phyloP scores from a whole-genome alignment of 371 early-diverging fungal genomes.

The Syncephalastrum racemosum region DNA sequence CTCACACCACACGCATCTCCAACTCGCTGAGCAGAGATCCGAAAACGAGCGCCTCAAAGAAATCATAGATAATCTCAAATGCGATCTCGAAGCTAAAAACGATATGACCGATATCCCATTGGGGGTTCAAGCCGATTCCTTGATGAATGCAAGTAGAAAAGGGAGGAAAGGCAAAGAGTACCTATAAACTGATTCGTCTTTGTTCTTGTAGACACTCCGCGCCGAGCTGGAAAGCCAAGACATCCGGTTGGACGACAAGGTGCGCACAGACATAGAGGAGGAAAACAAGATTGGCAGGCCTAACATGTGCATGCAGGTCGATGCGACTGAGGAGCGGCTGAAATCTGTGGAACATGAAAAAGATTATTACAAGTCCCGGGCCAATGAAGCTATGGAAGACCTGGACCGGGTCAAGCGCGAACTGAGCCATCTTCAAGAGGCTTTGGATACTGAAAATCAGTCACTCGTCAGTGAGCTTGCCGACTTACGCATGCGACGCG shows the following conservation, averaged over 20 bases:
- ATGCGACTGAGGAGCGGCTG: slow-evolving; percentile 23
- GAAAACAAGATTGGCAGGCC: slow-evolving; percentile 3
- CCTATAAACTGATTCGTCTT: not conserved
- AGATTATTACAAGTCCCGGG: slow-evolving; percentile 42
- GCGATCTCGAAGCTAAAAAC: slow-evolving; percentile 43
- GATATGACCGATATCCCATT: slow-evolving; percentile 2
- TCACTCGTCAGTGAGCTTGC: slow-evolving; percentile 35
- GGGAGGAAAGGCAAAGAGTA: not conserved
- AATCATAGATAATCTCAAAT: slow-evolving; percentile 47
- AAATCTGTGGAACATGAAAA: slow-evolving; percentile 43
- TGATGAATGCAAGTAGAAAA: slow-evolving; percentile 10
- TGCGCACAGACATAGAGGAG: not conserved
- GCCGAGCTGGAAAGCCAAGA: slow-evolving; percentile 26
- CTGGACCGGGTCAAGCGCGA: slow-evolving; percentile 41
- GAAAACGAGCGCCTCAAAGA: slow-evolving; percentile 52
- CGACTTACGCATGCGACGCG: slow-evolving; percentile 24
- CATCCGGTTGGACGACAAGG: slow-evolving; percentile 6
- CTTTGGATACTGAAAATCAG: slow-evolving; percentile 33
- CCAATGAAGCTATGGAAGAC: slow-evolving; percentile 40
- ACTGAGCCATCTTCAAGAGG: slow-evolving; percentile 26
- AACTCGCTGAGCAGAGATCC: slow-evolving; percentile 48
- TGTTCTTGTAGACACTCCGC: slow-evolving; percentile 26
- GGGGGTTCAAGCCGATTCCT: too few species aligned
- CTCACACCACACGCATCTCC: slow-evolving; percentile 43
- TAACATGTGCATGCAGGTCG: slow-evolving; percentile 5